phyloP scores from a whole-genome alignment of 2,329 filamentous ascomycete species.

The Pyricularia sp. region DNA sequence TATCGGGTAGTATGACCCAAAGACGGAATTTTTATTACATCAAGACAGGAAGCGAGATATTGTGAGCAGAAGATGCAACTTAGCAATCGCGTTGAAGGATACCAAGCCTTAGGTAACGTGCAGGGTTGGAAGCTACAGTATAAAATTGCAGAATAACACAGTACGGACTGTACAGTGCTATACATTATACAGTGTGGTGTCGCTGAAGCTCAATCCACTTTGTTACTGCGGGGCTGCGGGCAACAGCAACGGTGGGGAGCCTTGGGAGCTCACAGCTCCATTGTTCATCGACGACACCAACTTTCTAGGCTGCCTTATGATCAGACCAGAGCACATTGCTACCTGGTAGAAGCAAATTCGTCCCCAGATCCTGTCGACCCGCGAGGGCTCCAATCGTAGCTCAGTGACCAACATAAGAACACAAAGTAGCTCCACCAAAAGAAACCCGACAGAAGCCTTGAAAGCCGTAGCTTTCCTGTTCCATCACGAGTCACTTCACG shows the following conservation, averaged over 20 bases:
- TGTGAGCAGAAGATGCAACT: background rate
- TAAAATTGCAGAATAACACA: too few relatives aligned
- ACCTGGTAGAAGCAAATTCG: background rate
- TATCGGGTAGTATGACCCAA: background rate
- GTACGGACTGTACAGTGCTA: too few relatives aligned
- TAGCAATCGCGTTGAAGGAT: too few relatives aligned
- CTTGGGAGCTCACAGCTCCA: background rate
- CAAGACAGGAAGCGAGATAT: background rate
- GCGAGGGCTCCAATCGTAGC: background rate
- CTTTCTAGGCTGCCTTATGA: background rate
- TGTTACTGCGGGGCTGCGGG: background rate
- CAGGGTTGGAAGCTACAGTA: too few relatives aligned
- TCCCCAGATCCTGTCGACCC: background rate
- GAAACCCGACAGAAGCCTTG: background rate
- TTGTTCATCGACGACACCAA: background rate
- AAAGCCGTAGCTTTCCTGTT: background rate
- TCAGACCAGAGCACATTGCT: background rate
- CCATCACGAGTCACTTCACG: background rate
- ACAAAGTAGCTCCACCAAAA: background rate
- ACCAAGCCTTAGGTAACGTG: too few relatives aligned
- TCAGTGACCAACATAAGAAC: background rate
- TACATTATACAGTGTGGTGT: background rate
- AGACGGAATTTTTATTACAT: background rate
- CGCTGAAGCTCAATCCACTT: background rate
- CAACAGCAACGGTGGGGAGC: background rate